phyloP scores from a whole-genome alignment of 306 rosid genomes.

The Rubus parviflorus region DNA sequence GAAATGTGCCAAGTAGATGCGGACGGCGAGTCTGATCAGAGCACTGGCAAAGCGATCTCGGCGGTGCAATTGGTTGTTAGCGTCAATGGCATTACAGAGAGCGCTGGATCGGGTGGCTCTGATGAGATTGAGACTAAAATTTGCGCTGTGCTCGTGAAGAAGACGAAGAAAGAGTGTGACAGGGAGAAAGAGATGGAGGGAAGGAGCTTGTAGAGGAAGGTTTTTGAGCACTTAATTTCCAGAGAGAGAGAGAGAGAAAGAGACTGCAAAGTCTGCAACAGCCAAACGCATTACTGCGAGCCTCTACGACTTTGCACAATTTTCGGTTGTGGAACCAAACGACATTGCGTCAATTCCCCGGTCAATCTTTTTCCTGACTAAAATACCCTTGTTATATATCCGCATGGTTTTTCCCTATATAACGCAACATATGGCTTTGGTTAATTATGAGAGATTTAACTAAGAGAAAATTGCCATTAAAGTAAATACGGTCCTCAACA shows the following conservation, averaged over 20 bases:
- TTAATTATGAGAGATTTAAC: no score
- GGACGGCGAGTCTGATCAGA: conserved; percentile 27
- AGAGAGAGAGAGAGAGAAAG: conserved; percentile 13
- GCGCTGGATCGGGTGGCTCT: conserved; percentile 35
- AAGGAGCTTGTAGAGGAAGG: conserved; percentile 55
- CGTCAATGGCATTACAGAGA: conserved; percentile 44
- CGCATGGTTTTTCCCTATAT: no score
- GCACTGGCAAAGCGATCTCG: conserved; percentile 25
- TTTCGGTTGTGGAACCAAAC: neutral
- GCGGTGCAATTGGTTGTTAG: conserved; percentile 33
- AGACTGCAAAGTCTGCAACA: neutral
- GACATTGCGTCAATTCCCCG: neutral
- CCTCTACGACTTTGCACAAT: neutral
- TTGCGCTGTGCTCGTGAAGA: conserved; percentile 25
- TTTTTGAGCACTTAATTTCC: conserved; percentile 18
- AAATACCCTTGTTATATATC: neutral
- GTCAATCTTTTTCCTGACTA: neutral
- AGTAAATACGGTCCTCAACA: no score
- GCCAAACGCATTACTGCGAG: neutral
- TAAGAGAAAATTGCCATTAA: no score
- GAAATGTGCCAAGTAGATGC: neutral
- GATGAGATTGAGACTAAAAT: conserved; percentile 32
- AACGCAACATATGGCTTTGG: no score
- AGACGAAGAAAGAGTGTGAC: neutral
- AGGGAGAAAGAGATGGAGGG: conserved; percentile 23